Conservation (phyloP, 805 yeast species). For the Debaryomyces prosopidis region DNA sequence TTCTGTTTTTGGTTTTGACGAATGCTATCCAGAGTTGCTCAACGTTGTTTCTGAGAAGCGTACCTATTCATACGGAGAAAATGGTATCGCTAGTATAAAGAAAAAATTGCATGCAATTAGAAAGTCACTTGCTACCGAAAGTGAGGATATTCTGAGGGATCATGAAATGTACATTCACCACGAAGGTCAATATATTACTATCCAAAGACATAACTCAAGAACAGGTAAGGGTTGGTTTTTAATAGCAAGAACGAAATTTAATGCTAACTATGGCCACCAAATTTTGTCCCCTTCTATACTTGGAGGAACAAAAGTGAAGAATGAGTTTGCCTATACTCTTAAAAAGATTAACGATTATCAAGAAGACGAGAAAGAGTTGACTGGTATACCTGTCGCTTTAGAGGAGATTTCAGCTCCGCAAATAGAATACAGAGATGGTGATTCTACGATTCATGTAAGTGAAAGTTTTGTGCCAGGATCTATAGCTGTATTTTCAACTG, state of each 20-base stretch:
- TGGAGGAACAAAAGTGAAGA: constrained; percentile 59
- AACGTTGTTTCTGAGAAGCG: constrained; percentile 80
- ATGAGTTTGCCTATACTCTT: constrained; percentile 59
- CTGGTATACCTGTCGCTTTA: constrained; percentile 67
- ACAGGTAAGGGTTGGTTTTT: constrained; percentile 88
- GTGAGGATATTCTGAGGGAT: constrained; percentile 52
- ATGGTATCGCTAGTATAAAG: constrained; percentile 81
- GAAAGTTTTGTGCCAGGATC: constrained; percentile 82
- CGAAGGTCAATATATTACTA: constrained; percentile 88
- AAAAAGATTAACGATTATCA: constrained; percentile 51
- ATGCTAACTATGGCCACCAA: constrained; percentile 46
- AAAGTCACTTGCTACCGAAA: constrained; percentile 52
- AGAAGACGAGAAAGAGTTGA: constrained; percentile 42
- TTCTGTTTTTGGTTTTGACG: constrained; percentile 91
- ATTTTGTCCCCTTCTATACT: constrained; percentile 56
- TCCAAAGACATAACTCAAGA: constrained; percentile 80
- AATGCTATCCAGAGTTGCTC: constrained; percentile 78
- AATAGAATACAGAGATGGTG: constrained; percentile 45
- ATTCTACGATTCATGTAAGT: constrained; percentile 59
- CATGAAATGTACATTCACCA: constrained; percentile 94
- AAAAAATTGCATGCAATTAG: constrained; percentile 58
- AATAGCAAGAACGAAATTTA: constrained; percentile 83
- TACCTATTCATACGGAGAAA: constrained; percentile 49
- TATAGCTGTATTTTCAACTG: constrained; percentile 78
- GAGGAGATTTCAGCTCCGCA: constrained; percentile 51